These are phyloP conservation scores for Pythium diclinum DNA, from an alignment of 352 stramenopile genomes.

Conservation along the genomic window DNA sequence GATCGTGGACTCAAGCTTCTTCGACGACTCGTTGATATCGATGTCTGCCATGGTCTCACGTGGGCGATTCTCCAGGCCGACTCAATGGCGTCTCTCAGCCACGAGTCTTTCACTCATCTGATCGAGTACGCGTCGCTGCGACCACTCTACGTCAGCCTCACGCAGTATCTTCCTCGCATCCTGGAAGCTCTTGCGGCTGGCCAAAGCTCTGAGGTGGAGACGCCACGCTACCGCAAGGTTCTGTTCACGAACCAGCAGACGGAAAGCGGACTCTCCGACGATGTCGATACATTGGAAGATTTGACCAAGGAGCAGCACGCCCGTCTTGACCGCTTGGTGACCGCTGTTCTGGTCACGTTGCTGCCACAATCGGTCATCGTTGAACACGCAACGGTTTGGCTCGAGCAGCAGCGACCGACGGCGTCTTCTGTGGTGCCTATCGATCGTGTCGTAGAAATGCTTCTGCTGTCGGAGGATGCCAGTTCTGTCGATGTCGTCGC, in stretches of 20 bases:
- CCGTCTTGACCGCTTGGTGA: slow-evolving; percentile 16
- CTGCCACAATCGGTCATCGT: not conserved
- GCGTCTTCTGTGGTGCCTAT: not conserved
- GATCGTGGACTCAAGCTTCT: slow-evolving; percentile 30
- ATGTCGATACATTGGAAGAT: slow-evolving; percentile 18
- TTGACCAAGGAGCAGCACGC: slow-evolving; percentile 15
- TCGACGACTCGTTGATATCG: slow-evolving; percentile 55
- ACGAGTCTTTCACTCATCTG: slow-evolving; percentile 48
- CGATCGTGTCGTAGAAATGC: slow-evolving; percentile 10
- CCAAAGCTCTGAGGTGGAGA: not conserved
- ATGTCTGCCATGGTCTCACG: slow-evolving; percentile 69
- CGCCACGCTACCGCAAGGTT: slow-evolving; percentile 21
- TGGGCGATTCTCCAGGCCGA: slow-evolving; percentile 70
- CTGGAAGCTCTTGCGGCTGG: slow-evolving; percentile 4
- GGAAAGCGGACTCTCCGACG: slow-evolving; percentile 2
- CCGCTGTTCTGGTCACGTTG: slow-evolving; percentile 15
- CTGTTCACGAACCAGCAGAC: slow-evolving; percentile 29
- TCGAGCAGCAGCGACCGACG: slow-evolving; percentile 4
- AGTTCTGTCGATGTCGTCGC: not conserved
- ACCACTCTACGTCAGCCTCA: slow-evolving; percentile 20
- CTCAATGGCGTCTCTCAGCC: slow-evolving; percentile 52
- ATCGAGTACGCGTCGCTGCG: slow-evolving; percentile 28
- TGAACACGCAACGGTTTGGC: slow-evolving; percentile 10
- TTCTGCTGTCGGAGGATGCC: not conserved
- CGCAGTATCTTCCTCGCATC: slow-evolving; percentile 4